phyloP scores from a whole-genome alignment of 1,139 yeast species.

The Saccharomyces hybrid region DNA sequence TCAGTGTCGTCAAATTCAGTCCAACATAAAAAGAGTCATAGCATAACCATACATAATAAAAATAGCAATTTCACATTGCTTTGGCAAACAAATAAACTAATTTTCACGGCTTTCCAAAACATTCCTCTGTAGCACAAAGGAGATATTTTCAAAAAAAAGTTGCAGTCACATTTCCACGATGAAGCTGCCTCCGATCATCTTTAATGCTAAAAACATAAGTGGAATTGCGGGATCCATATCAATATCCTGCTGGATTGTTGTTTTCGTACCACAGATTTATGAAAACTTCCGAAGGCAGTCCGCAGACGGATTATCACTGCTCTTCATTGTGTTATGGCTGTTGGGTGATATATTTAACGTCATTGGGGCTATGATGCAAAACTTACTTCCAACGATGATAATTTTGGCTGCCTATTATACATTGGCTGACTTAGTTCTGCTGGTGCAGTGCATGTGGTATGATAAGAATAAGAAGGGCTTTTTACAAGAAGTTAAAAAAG shows the following conservation, averaged over 20 bases:
- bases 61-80: not conserved
- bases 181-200: slow-evolving; percentile 47
- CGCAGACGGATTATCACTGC: slow-evolving; percentile 77
- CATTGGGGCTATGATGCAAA: slow-evolving; percentile 79
- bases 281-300: slow-evolving; percentile 80
- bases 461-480: slow-evolving; percentile 39
- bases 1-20: not conserved
- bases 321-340: slow-evolving; percentile 79
- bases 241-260: slow-evolving; percentile 95
- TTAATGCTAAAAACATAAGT: slow-evolving; percentile 70
- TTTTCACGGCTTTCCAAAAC: too few relatives aligned
- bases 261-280: slow-evolving; percentile 93
- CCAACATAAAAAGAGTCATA: not conserved
- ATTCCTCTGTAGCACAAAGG: not conserved
- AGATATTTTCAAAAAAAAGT: not conserved
- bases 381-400: slow-evolving; percentile 87
- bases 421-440: slow-evolving; percentile 73
- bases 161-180: slow-evolving; percentile 2
- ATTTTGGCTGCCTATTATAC: slow-evolving; percentile 88
- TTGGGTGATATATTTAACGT: slow-evolving; percentile 89
- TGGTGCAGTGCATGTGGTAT: slow-evolving; percentile 75
- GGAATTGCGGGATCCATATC: slow-evolving; percentile 90
- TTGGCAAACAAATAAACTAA: not conserved
- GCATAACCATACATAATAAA: not conserved
- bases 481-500: not conserved